Conservation (phyloP, 345 rosid genomes). For the Salix koriyanagi region DNA sequence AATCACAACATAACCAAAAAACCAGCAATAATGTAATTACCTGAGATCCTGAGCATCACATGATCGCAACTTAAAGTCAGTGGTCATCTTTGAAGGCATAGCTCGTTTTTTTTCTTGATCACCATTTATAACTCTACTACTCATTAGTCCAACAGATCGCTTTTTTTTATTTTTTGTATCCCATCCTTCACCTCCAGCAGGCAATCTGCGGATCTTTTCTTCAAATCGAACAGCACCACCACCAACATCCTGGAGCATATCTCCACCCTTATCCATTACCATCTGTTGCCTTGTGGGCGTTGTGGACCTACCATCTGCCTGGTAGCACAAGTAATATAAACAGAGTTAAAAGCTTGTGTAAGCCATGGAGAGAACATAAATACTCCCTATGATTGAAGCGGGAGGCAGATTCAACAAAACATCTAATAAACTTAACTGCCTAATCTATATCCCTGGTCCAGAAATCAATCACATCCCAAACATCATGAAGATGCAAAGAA, state of each 20-base stretch:
- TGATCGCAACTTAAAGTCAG: slow-evolving; percentile 65
- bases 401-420: background rate
- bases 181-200: slow-evolving; percentile 91
- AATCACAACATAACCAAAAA: background rate
- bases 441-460: background rate
- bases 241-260: slow-evolving; percentile 49
- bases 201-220: slow-evolving; percentile 76
- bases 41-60: slow-evolving; percentile 72
- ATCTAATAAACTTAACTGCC: background rate
- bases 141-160: slow-evolving; percentile 79
- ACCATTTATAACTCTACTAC: slow-evolving; percentile 53
- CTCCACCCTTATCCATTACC: slow-evolving; percentile 56
- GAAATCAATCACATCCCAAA: background rate
- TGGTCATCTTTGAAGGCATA: slow-evolving; percentile 49
- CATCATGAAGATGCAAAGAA: background rate
- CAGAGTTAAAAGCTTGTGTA: background rate
- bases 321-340: slow-evolving; percentile 13
- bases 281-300: slow-evolving; percentile 50
- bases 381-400: background rate
- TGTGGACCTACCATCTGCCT: slow-evolving; percentile 57
- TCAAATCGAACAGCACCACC: slow-evolving; percentile 50
- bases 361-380: background rate
- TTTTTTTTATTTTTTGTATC: slow-evolving; percentile 85
- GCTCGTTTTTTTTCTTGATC: slow-evolving; percentile 58
- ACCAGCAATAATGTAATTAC: slow-evolving; percentile 29